Percentiles rank a stretch among this genome's conserved stretches.
Conservation (phyloP, 768 basidiomycete genomes). For the Leccinum imitatum region DNA sequence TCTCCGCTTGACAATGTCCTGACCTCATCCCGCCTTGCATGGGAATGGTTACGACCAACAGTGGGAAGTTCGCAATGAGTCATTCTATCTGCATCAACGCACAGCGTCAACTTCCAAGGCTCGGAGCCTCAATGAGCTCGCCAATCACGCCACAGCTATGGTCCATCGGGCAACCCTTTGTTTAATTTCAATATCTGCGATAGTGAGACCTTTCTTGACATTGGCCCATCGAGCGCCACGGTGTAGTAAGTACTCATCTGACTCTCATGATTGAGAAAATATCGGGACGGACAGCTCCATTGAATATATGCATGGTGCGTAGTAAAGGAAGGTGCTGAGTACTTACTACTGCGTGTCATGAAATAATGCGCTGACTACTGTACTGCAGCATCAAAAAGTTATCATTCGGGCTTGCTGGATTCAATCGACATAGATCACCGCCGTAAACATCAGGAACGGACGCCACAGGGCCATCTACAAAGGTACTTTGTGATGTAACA, state of each 20-base stretch:
- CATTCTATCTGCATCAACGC: no score
- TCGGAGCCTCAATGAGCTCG: background rate
- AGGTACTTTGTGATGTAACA: background rate
- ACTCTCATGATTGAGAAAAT: background rate
- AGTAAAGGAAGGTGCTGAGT: background rate
- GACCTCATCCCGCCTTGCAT: no score
- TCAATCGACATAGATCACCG: background rate
- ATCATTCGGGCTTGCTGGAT: background rate
- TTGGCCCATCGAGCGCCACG: background rate
- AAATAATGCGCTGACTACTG: background rate
- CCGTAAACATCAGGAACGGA: background rate
- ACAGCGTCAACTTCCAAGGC: no score
- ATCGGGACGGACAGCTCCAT: background rate
- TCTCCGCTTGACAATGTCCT: no score
- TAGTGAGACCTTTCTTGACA: background rate
- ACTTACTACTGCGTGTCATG: background rate
- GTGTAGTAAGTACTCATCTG: background rate
- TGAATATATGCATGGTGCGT: background rate
- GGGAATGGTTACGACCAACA: no score
- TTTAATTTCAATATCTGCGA: background rate
- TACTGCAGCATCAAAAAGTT: background rate
- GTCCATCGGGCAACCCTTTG: background rate
- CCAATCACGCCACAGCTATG: background rate
- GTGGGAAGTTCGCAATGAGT: no score
- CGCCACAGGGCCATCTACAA: background rate